These are phyloP conservation scores for Pterocarpus macrocarpus DNA, from an alignment of 306 rosid genomes.

Conservation along the genomic window DNA sequence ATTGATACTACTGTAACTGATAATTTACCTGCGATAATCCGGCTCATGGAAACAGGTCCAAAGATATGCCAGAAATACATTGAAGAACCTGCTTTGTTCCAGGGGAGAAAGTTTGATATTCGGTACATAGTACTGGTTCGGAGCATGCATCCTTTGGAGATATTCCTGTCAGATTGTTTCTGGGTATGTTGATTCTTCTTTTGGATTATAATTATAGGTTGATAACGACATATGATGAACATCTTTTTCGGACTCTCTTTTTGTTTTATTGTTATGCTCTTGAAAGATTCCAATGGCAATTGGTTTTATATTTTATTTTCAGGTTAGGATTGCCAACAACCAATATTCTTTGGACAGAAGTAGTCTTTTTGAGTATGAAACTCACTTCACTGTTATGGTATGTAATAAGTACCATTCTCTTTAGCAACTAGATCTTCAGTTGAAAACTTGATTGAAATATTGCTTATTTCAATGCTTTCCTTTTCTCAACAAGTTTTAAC, in stretches of 20 bases:
- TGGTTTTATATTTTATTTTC: slow-evolving; percentile 48
- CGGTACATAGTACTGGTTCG: slow-evolving; percentile 88
- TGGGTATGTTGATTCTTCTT: slow-evolving; percentile 73
- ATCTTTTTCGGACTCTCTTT: slow-evolving; percentile 2
- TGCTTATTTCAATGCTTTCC: slow-evolving; percentile 33
- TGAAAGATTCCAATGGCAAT: slow-evolving; percentile 34
- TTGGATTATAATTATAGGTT: slow-evolving; percentile 12
- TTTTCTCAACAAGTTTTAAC: slow-evolving; percentile 38
- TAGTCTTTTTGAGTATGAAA: slow-evolving; percentile 92
- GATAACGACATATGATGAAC: neutral
- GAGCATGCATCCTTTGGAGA: slow-evolving; percentile 81
- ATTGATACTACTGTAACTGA: slow-evolving; percentile 93
- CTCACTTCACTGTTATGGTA: slow-evolving; percentile 99
- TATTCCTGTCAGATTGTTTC: slow-evolving; percentile 86
- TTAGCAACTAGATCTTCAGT: slow-evolving; percentile 27
- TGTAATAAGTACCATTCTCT: slow-evolving; percentile 43
- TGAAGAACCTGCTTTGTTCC: slow-evolving; percentile 86
- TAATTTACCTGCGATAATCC: slow-evolving; percentile 78
- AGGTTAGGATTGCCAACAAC: slow-evolving; percentile 96
- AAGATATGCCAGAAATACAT: slow-evolving; percentile 98
- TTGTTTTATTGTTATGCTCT: slow-evolving; percentile 4
- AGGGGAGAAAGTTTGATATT: slow-evolving; percentile 89
- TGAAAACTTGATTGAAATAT: slow-evolving; percentile 29
- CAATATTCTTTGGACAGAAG: slow-evolving; percentile 79
- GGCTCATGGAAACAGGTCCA: slow-evolving; percentile 97